These are phyloP conservation scores for Saturnispora bothae DNA, from an alignment of 805 yeast species.

Conservation along the genomic window DNA sequence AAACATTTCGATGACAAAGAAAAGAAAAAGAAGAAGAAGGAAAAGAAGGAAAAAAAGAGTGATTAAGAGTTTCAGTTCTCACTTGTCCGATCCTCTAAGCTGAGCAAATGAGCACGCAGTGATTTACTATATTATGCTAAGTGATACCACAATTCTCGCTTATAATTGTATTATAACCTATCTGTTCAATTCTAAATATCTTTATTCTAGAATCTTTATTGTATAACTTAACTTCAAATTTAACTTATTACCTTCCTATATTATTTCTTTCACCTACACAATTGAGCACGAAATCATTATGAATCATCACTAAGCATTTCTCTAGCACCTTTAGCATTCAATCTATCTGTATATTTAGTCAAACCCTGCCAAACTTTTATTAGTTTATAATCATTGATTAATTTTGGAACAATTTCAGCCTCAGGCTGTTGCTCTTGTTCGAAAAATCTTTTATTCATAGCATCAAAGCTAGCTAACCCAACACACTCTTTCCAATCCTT, in stretches of 20 bases:
- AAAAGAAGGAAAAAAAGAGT: slow-evolving; percentile 28
- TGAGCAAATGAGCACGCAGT: not conserved
- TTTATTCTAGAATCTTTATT: not conserved
- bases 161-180: too few relatives aligned
- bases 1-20: slow-evolving; percentile 7
- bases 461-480: slow-evolving; percentile 27
- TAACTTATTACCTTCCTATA: not conserved
- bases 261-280: too few relatives aligned
- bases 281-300: too few relatives aligned
- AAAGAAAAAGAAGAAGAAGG: slow-evolving; percentile 38
- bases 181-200: too few relatives aligned
- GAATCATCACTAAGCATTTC: too few relatives aligned
- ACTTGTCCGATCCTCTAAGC: not conserved
- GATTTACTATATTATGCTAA: too few relatives aligned
- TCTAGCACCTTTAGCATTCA: slow-evolving; percentile 23
- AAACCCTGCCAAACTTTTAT: slow-evolving; percentile 30
- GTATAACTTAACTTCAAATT: slow-evolving; percentile 1
- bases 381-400: slow-evolving; percentile 11
- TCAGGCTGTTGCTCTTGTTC: slow-evolving; percentile 16
- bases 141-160: too few relatives aligned
- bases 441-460: slow-evolving; percentile 23
- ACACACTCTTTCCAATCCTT: slow-evolving; percentile 35
- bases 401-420: slow-evolving; percentile 28
- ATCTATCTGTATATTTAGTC: slow-evolving; percentile 33
- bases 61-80: not conserved